These are phyloP conservation scores for Verticillium albo-atrum DNA, from an alignment of 2,329 filamentous ascomycete species.

Conservation along the genomic window DNA sequence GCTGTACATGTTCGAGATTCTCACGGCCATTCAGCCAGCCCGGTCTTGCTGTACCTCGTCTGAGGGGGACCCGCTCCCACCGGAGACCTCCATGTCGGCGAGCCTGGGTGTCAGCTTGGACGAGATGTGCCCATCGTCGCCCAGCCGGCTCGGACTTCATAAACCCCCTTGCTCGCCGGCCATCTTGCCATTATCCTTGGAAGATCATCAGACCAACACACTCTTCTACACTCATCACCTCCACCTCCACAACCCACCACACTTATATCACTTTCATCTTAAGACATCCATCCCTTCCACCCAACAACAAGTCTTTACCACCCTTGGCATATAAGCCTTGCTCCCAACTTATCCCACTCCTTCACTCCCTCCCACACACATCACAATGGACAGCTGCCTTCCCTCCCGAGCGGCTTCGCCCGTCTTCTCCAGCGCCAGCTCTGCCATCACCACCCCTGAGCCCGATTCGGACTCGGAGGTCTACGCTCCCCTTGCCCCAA, in stretches of 20 bases:
- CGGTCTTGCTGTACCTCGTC: too few relatives aligned
- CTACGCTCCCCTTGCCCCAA: background rate
- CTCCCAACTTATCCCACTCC: background rate
- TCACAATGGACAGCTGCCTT: slow-evolving; percentile 11
- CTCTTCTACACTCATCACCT: background rate
- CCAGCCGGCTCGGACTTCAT: background rate
- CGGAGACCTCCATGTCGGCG: background rate
- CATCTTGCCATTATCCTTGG: background rate
- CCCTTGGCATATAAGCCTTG: too few relatives aligned
- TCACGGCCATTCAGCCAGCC: background rate
- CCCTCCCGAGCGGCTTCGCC: slow-evolving; percentile 9
- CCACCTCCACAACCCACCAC: background rate
- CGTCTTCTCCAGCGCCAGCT: slow-evolving; percentile 6
- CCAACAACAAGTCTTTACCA: background rate
- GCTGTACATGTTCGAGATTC: background rate
- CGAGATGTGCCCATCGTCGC: background rate
- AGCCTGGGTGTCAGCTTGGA: background rate
- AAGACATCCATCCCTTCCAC: background rate
- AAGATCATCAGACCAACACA: background rate
- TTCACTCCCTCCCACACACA: background rate
- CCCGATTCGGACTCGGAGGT: slow-evolving; percentile 1
- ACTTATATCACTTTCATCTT: background rate
- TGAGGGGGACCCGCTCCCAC: background rate
- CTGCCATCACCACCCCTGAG: background rate
- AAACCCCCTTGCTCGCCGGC: background rate